A percentile compares a stretch with the other conserved stretches of the same genome.
Conservation (phyloP, 2,329 filamentous ascomycete genomes). For the Coleophoma cylindrospora region DNA sequence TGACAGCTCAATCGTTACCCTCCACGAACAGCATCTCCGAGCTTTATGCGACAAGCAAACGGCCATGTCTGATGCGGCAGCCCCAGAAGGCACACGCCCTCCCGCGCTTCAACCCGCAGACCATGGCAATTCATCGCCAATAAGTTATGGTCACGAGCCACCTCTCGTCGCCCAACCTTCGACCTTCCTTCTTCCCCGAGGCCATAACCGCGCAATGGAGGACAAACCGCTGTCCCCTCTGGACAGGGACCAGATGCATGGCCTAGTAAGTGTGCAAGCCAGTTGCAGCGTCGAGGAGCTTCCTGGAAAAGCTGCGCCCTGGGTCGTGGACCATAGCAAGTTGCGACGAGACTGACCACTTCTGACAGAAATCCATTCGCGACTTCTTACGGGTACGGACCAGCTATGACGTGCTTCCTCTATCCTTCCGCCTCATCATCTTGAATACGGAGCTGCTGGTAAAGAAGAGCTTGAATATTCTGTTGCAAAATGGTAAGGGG, state of each 20-base stretch:
- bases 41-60: slow-evolving; percentile 11
- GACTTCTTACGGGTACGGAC: slow-evolving; percentile 95
- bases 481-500: slow-evolving; percentile 85
- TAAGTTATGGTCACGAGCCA: slow-evolving; percentile 24
- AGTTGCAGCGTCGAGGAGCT: background rate
- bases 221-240: slow-evolving; percentile 49
- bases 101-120: slow-evolving; percentile 18
- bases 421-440: slow-evolving; percentile 92
- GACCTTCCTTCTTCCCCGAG: slow-evolving; percentile 27
- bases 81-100: slow-evolving; percentile 19
- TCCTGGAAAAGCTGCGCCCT: background rate
- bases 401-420: slow-evolving; percentile 94
- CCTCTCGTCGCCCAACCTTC: slow-evolving; percentile 28
- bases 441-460: slow-evolving; percentile 94
- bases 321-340: no score
- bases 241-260: slow-evolving; percentile 74
- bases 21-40: background rate
- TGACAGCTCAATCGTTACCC: background rate
- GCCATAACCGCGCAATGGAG: slow-evolving; percentile 23
- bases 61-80: slow-evolving; percentile 27
- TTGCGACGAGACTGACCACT: background rate
- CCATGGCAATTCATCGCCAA: slow-evolving; percentile 16
- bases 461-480: slow-evolving; percentile 92
- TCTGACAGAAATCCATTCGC: slow-evolving; percentile 75
- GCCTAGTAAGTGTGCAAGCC: slow-evolving; percentile 56